Evolutionary conservation across 2,329 filamentous ascomycete species (phyloP).

Genomic region (Aspergillus caelatus): DNA sequence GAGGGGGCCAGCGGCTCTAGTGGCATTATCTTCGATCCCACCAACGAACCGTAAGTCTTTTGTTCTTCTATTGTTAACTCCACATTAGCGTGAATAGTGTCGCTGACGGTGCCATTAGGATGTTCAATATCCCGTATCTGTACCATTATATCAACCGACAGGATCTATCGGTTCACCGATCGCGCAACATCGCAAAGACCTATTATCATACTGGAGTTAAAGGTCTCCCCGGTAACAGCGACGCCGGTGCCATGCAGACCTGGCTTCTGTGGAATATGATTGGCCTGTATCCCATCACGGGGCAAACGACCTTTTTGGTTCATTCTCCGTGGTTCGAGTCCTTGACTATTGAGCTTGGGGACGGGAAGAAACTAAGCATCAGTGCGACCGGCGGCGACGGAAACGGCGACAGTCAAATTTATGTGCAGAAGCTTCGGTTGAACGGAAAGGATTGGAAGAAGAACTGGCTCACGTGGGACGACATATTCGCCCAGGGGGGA

Average conservation of each 20-base stretch:
- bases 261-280: slow-evolving; percentile 72
- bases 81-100: not conserved
- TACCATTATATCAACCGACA: slow-evolving; percentile 69
- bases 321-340: slow-evolving; percentile 65
- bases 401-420: slow-evolving; percentile 51
- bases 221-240: slow-evolving; percentile 70
- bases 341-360: slow-evolving; percentile 62
- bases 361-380: slow-evolving; percentile 57
- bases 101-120: slow-evolving; percentile 20
- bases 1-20: slow-evolving; percentile 33
- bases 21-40: slow-evolving; percentile 66
- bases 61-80: not conserved
- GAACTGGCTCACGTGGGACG: slow-evolving; percentile 67
- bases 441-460: slow-evolving; percentile 66
- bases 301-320: slow-evolving; percentile 69
- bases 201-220: slow-evolving; percentile 59
- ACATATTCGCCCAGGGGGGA: slow-evolving; percentile 67
- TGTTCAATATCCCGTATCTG: slow-evolving; percentile 68
- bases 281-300: slow-evolving; percentile 68
- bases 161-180: slow-evolving; percentile 61
- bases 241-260: slow-evolving; percentile 73
- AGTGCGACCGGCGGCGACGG: slow-evolving; percentile 54
- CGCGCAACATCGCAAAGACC: slow-evolving; percentile 60
- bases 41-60: slow-evolving; percentile 62
- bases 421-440: slow-evolving; percentile 68